Evolutionary conservation across 345 rosid species (phyloP).

Genomic region (Salix koriyanagi): DNA sequence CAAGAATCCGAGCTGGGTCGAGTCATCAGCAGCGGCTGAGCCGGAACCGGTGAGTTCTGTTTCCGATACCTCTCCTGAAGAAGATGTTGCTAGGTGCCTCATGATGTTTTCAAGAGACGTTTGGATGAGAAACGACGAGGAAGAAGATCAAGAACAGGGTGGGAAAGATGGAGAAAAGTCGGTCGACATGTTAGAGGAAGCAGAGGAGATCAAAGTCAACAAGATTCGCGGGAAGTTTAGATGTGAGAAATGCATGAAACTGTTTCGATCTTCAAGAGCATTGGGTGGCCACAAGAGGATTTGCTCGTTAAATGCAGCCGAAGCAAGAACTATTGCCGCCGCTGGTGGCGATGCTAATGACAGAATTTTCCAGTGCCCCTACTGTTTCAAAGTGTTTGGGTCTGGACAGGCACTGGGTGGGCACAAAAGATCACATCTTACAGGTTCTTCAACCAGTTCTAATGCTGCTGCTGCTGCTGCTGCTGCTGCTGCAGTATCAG

Average conservation of each 20-base stretch:
- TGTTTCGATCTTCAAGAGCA: slow-evolving; percentile 28
- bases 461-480: neutral
- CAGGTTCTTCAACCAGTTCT: neutral
- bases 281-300: slow-evolving; percentile 19
- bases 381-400: slow-evolving; percentile 26
- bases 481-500: neutral
- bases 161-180: slow-evolving; percentile 9
- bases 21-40: slow-evolving; percentile 2
- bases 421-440: slow-evolving; percentile 30
- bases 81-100: slow-evolving; percentile 26
- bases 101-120: slow-evolving; percentile 32
- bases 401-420: slow-evolving; percentile 41
- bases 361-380: slow-evolving; percentile 30
- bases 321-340: neutral
- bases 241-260: slow-evolving; percentile 27
- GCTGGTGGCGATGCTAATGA: neutral
- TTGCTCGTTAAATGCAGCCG: slow-evolving; percentile 19
- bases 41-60: slow-evolving; percentile 30
- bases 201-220: slow-evolving; percentile 12
- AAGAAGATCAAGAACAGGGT: neutral
- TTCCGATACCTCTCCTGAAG: slow-evolving; percentile 29
- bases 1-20: slow-evolving; percentile 1
- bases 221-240: slow-evolving; percentile 22
- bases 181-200: neutral
- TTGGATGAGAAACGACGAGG: slow-evolving; percentile 9